A percentile compares a stretch with the other conserved stretches of the same genome.
phyloP scores from a whole-genome alignment of 768 basidiomycete genomes.

The Leccinum subgranulosum region DNA sequence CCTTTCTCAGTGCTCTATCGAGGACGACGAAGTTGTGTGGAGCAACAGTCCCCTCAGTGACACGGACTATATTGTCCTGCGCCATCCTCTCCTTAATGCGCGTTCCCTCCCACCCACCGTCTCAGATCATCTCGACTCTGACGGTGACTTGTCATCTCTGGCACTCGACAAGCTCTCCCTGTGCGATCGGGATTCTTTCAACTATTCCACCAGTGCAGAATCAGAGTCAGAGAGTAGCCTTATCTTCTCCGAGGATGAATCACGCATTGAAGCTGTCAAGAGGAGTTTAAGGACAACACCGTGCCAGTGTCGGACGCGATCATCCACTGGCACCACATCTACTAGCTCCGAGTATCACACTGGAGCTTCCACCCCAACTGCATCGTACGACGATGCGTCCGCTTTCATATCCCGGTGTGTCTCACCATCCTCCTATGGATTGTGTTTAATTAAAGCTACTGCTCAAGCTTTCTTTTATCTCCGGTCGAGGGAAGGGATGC shows the following conservation, averaged over 20 bases:
- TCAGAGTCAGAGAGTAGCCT: slow-evolving; percentile 7
- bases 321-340: slow-evolving; percentile 1
- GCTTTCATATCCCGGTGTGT: slow-evolving; percentile 28
- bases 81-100: slow-evolving; percentile 15
- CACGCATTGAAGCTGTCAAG: not conserved
- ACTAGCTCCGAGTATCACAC: slow-evolving; percentile 8
- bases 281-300: not conserved
- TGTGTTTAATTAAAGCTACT: not conserved
- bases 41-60: slow-evolving; percentile 3
- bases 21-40: slow-evolving; percentile 27
- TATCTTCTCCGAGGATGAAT: not conserved
- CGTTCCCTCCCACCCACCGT: slow-evolving; percentile 12
- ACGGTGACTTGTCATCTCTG: slow-evolving; percentile 7
- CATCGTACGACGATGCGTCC: slow-evolving; percentile 25
- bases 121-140: slow-evolving; percentile 9
- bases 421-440: not conserved
- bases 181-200: slow-evolving; percentile 1
- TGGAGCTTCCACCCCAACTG: slow-evolving; percentile 10
- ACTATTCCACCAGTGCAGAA: not conserved
- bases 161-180: slow-evolving; percentile 21
- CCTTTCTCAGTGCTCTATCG: slow-evolving; percentile 14
- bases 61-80: slow-evolving; percentile 26
- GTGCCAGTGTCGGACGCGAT: not conserved
- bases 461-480: slow-evolving; percentile 21
- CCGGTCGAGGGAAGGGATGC: slow-evolving; percentile 11